Evolutionary conservation across 495 filamentous ascomycete genomes (phyloP).

Genomic region (Penicillium antarcticum): DNA sequence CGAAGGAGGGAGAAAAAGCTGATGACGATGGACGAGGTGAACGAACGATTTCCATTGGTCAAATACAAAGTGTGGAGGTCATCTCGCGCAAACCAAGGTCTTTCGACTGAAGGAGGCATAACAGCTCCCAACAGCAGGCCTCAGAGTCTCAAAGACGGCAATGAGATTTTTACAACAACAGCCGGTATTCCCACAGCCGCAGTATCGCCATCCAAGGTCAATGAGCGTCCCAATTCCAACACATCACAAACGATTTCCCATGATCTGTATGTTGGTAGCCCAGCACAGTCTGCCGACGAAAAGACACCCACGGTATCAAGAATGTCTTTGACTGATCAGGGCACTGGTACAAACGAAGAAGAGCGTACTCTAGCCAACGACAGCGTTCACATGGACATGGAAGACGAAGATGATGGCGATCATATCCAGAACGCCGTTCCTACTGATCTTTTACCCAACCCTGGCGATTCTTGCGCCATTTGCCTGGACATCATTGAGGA

Average conservation of each 20-base stretch:
- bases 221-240: conserved; percentile 15
- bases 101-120: conserved; percentile 83
- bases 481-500: conserved; percentile 93
- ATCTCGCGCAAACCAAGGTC: conserved; percentile 73
- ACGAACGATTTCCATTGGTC: conserved; percentile 88
- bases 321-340: background rate
- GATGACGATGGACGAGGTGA: conserved; percentile 98
- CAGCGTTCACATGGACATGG: conserved; percentile 12
- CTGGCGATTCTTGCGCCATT: conserved; percentile 96
- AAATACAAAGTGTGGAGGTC: conserved; percentile 97
- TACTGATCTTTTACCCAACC: conserved; percentile 75
- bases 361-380: conserved; percentile 15
- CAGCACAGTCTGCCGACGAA: conserved; percentile 14
- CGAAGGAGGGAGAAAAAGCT: conserved; percentile 92
- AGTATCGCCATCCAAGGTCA: conserved; percentile 6
- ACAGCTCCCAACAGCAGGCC: conserved; percentile 54
- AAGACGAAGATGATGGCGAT: conserved; percentile 78
- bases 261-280: conserved; percentile 4
- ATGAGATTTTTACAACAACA: conserved; percentile 9
- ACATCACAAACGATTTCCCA: conserved; percentile 12
- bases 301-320: conserved; percentile 7
- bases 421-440: conserved; percentile 80
- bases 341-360: conserved; percentile 7
- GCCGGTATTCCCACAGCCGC: conserved; percentile 7
- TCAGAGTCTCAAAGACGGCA: conserved; percentile 23